Conservation (phyloP, 1,139 yeast species). For the Candida sanyaensis region DNA sequence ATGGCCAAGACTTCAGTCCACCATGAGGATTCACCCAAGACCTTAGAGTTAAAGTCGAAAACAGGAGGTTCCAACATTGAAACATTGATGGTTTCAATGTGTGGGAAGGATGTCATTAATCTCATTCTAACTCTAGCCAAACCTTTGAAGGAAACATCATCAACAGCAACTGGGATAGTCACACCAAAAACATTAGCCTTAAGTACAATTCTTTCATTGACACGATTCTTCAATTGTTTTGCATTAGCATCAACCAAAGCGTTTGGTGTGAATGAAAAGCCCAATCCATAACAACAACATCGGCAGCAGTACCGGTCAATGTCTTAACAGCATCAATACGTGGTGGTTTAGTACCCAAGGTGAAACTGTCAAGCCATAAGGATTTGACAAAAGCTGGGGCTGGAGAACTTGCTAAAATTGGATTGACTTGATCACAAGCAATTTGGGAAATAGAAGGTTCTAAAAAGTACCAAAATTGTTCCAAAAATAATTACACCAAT, state of each 20-base stretch:
- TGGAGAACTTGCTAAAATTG: conserved; percentile 72
- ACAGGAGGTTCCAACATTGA: conserved; percentile 83
- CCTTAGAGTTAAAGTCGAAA: conserved; percentile 76
- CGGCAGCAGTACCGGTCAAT: conserved; percentile 81
- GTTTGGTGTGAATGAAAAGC: conserved; percentile 86
- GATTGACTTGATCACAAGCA: conserved; percentile 83
- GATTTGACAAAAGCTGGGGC: conserved; percentile 82
- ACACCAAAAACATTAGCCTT: conserved; percentile 68
- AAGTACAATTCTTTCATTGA: conserved; percentile 77
- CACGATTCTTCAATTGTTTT: conserved; percentile 79
- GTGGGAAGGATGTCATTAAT: conserved; percentile 90
- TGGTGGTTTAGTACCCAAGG: conserved; percentile 94
- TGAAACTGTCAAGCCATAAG: conserved; percentile 83
- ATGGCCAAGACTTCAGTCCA: conserved; percentile 84
- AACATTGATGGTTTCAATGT: conserved; percentile 84
- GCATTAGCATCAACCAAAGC: conserved; percentile 78
- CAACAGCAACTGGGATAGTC: conserved; percentile 61
- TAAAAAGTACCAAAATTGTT: conserved; percentile 86
- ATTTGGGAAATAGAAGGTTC: conserved; percentile 91
- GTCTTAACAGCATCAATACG: conserved; percentile 89
- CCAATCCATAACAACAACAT: conserved; percentile 97
- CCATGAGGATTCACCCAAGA: conserved; percentile 74
- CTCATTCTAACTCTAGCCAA: conserved; percentile 78
- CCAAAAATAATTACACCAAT: conserved; percentile 90
- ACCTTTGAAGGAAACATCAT: conserved; percentile 65